Conservation (phyloP, 805 yeast genomes). For the Candida mattraensis region DNA sequence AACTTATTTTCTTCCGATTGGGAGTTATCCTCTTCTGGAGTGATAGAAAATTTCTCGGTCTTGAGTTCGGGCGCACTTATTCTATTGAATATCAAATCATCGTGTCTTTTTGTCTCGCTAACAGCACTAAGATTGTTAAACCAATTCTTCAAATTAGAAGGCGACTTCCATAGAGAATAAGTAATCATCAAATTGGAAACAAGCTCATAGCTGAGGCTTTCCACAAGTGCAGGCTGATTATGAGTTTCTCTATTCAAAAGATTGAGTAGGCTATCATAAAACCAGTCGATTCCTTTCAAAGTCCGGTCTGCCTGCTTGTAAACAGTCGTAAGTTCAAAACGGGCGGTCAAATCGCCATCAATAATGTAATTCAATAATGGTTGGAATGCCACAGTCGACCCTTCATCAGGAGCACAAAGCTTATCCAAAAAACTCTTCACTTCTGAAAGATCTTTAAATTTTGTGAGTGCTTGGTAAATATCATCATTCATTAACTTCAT, state of each 20-base stretch:
- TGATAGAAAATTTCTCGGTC: conserved; percentile 5
- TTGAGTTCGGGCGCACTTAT: conserved; percentile 9
- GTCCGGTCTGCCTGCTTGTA: conserved; percentile 16
- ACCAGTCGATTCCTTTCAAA: conserved; percentile 23
- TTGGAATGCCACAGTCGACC: neutral
- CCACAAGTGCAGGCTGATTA: conserved; percentile 16
- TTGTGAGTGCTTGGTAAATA: conserved; percentile 8
- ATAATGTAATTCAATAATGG: conserved; percentile 13
- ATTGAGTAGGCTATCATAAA: conserved; percentile 20
- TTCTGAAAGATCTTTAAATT: conserved; percentile 6
- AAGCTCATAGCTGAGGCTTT: conserved; percentile 23
- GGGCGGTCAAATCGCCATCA: conserved; percentile 10
- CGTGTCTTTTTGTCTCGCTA: conserved; percentile 8
- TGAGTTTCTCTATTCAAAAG: conserved; percentile 13
- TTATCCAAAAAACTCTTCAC: conserved; percentile 14
- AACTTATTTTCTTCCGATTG: conserved; percentile 10
- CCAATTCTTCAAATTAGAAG: conserved; percentile 24
- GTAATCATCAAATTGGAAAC: conserved; percentile 24
- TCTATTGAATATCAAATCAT: conserved; percentile 22
- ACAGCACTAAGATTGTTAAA: conserved; percentile 19
- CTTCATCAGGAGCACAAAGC: conserved; percentile 9
- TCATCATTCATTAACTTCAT: conserved; percentile 18
- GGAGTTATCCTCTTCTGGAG: conserved; percentile 5
- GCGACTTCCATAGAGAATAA: conserved; percentile 24
- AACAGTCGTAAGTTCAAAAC: conserved; percentile 25